Percentiles rank a stretch among this genome's conserved stretches.
Conservation (phyloP, 805 yeast species). For the Hanseniaspora clermontiae region DNA sequence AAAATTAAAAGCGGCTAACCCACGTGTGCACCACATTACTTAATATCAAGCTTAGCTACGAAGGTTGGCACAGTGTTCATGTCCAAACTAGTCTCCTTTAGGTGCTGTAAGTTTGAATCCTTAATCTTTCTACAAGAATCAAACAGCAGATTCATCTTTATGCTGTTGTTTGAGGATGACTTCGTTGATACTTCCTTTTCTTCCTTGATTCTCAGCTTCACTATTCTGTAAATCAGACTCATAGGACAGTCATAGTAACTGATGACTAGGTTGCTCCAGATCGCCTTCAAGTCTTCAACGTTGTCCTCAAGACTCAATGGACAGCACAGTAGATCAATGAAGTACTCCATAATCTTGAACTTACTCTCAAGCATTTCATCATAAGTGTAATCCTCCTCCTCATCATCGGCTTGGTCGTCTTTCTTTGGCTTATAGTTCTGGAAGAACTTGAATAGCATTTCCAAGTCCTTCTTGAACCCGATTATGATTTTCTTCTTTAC, state of each 20-base stretch:
- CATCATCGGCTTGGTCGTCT: constrained; percentile 21
- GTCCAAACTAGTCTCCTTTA: constrained; percentile 6
- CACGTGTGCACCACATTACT: not conserved
- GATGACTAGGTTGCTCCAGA: constrained; percentile 50
- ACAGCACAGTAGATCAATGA: constrained; percentile 44
- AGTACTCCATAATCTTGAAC: constrained; percentile 47
- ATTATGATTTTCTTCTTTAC: constrained; percentile 35
- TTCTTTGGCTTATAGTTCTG: constrained; percentile 33
- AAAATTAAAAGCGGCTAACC: not conserved
- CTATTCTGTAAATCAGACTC: constrained; percentile 51
- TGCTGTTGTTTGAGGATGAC: not conserved
- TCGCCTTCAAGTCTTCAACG: constrained; percentile 36
- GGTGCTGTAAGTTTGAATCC: constrained; percentile 6
- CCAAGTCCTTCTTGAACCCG: constrained; percentile 50
- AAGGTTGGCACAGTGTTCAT: constrained; percentile 10
- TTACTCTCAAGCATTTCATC: constrained; percentile 21
- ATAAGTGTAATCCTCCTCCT: constrained; percentile 9
- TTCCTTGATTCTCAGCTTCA: constrained; percentile 34
- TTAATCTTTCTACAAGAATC: constrained; percentile 16
- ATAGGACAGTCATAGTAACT: constrained; percentile 69
- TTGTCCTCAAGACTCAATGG: constrained; percentile 16
- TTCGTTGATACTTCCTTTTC: constrained; percentile 21
- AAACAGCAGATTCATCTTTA: not conserved
- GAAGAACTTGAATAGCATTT: constrained; percentile 42
- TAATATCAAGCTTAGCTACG: not conserved